A percentile compares a stretch with the other conserved stretches of the same genome.
These are phyloP conservation scores for Perkinsus marinus DNA, from an alignment of 169 alveolate genomes.

Conservation along the genomic window DNA sequence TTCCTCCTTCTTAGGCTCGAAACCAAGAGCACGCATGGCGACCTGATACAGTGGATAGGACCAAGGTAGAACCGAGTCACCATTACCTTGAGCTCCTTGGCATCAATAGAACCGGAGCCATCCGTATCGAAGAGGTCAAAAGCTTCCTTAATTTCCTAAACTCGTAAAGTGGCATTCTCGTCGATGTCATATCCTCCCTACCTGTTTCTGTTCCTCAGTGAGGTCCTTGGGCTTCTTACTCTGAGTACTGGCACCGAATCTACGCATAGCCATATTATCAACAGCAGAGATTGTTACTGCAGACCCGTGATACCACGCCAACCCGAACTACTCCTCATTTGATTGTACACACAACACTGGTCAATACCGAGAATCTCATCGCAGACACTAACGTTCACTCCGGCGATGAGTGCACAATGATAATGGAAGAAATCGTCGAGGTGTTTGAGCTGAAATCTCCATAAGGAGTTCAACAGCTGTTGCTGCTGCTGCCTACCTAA, in stretches of 20 bases:
- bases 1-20: conserved; percentile 90
- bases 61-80: background rate
- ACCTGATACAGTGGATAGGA: conserved; percentile 22
- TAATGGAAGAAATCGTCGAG: too few relatives aligned
- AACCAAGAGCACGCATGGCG: conserved; percentile 94
- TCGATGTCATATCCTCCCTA: background rate
- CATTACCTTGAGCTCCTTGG: conserved; percentile 72
- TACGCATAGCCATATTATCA: background rate
- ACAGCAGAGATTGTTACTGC: background rate
- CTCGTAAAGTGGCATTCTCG: background rate
- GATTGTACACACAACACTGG: too few relatives aligned
- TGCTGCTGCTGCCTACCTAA: background rate
- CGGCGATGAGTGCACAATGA: too few relatives aligned
- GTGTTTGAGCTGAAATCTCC: too few relatives aligned
- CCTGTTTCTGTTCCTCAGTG: conserved; percentile 74
- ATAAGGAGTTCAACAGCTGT: too few relatives aligned
- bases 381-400: too few relatives aligned
- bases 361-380: too few relatives aligned
- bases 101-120: conserved; percentile 66
- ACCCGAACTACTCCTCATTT: too few relatives aligned
- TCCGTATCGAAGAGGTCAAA: conserved; percentile 89
- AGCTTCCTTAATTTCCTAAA: conserved; percentile 81
- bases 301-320: too few relatives aligned
- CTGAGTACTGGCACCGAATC: background rate
- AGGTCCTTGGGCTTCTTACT: conserved; percentile 28